phyloP scores from a whole-genome alignment of 139 green algal species.

The Micractinium sp. region DNA sequence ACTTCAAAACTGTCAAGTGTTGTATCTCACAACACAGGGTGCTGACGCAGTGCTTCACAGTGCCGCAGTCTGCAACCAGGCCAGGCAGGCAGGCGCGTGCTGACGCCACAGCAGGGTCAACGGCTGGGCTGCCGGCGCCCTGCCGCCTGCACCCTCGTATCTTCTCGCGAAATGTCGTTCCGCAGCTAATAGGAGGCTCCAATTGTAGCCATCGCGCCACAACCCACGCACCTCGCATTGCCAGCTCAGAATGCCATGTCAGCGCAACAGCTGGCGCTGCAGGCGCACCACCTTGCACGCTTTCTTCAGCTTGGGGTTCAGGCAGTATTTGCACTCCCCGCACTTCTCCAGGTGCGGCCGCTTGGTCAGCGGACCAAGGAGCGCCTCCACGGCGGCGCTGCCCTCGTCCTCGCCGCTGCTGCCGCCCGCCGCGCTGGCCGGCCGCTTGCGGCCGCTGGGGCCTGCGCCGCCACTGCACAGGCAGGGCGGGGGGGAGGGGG shows the following conservation, averaged over 20 bases:
- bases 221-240: not conserved
- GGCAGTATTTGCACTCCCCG: slow-evolving; percentile 17
- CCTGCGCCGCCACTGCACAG: not conserved
- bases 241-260: not conserved
- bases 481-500: not conserved
- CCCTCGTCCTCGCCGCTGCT: not conserved
- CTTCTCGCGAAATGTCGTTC: no score
- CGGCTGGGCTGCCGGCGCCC: no score
- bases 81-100: no score
- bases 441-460: not conserved
- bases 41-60: no score
- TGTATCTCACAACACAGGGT: no score
- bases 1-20: no score
- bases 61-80: no score
- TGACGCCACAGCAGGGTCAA: no score
- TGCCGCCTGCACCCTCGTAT: no score
- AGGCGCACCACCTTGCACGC: slow-evolving; percentile 23
- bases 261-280: slow-evolving; percentile 12
- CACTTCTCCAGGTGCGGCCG: not conserved
- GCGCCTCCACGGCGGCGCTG: not conserved
- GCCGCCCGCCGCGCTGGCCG: not conserved
- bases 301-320: slow-evolving; percentile 27
- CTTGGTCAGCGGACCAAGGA: not conserved
- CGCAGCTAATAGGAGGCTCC: no score
- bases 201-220: no score